Evolutionary conservation across 2,329 filamentous ascomycete species (phyloP), one percentile per base, ranked within the genome.

Genomic region (Claviceps quebecensis): DNA sequence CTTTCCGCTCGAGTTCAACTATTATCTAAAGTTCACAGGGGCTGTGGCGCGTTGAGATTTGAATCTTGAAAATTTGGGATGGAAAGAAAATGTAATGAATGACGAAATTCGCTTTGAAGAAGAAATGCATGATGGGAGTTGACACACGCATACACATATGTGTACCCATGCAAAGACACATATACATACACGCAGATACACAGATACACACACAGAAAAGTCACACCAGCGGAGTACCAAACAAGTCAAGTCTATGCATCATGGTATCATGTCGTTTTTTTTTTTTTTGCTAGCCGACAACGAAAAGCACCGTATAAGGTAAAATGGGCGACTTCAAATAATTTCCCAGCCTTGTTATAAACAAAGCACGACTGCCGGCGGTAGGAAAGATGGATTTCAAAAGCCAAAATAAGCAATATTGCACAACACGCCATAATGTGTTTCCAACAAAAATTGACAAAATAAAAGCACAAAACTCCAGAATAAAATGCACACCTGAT

Each of bases 1-100:
- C 1, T 93, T 94, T 63, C 80, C 82, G 37, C 83, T 87, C 26
- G 79, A 86, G 63, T 81, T 81, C 60, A 73, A 72, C 55, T 81
- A 78, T 58, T 70, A 69, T 57, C 63, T 81, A 41, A 69, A 67
- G 51, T 79, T 34, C 78, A 57, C 70, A 17, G 38, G 6, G 14
- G 6, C 5, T n/a, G 14, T 8, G 14, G 6, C 38, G 3, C n/a
- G 16, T 41, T 41, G 9, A 34, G 29, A 34, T 34, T 34, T 34
- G 9, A 34, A 3, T 34, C 11, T 9, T 34, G n/a, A 4, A 34
- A 11, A 34, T 34, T 34, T 34, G 29, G 3, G 29, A 23, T 43
- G 6, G 2, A 22, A 22, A 14, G 8, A 22, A 13, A 7, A 43
- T 13, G 17, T 14, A 14, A 43, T 22, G 40, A 43, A 13, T 22